Evolutionary conservation across 2,329 filamentous ascomycete genomes (phyloP), one percentile per base, ranked within the genome.

Genomic region (Cladophialophora bantiana): DNA sequence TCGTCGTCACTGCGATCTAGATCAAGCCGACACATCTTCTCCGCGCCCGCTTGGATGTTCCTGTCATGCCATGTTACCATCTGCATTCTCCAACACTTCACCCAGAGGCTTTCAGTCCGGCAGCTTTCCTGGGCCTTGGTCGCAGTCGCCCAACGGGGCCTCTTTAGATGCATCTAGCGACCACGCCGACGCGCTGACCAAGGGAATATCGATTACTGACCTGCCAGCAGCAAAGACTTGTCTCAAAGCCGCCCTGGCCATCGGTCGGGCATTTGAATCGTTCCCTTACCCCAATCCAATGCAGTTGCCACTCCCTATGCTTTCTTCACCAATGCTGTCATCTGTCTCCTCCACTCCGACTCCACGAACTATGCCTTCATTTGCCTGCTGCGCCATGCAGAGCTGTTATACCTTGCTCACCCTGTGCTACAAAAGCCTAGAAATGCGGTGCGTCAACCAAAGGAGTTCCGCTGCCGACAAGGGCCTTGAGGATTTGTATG

Each of bases 361-460:
- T 7, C 63, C 63, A 18, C 50, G 63, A 10, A 65, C 63, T 7
- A 65, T 65, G 63, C 63, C 63, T 0, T 38, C 57, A 4, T 65
- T 65, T 52, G 63, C 63, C 38, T 65, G 63, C 32, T 65, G 63
- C 34, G 63, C 63, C 36, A 65, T 65, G 63, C 63, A 65, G 20
- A 52, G 36, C 53, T 48, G 63, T 34, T 65, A 65, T 40, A 53
- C 63, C 4, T 58, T 65, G n/a, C 53, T 65, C 35, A 65, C 45
- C n/a, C n/a, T 65, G 20, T 65, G 63, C 45, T 57, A 53, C 26
- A 56, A 55, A 38, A 62, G 63, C 36, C 58, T 48, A 9, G 63
- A 65, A 32, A 48, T 50, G 58, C 48, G 61, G 15, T 36, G 57
- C 57, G 36, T 50, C 50, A 50, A 56, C 26, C 42, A 55, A 34